Base-by-base conservation (phyloP, 306 rosid species). In the Begonia masoniana region DNA sequence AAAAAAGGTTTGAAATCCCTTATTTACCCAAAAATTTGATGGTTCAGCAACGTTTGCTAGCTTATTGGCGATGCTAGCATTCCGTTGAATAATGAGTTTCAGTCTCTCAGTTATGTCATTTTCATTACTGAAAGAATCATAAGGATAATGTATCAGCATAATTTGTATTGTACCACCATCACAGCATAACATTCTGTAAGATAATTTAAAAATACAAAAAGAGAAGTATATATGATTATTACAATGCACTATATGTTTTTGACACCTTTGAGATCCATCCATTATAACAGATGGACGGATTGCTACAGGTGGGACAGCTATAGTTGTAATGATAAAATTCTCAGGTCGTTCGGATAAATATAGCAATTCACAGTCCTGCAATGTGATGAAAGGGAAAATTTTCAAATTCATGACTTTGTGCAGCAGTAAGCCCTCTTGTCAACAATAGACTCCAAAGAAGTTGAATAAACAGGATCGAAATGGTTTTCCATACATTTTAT, bases 201-300 rank as follows among this genome's bases (percentile, higher is more conserved):
- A 31, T 7, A 43, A 17, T 16, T 11, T 59, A 58, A 61, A 41
- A 16, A 57, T 42, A 19, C 13, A 41, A 36, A 6, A 31, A 10
- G 10, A 9, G 41, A 47, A 17, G 41, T 12, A 13, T 10, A 19
- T 60, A 50, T 52, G 56, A 41, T 10, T n/a, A 39, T 61, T n/a
- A 45, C 49, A 24, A 43, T 15, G 41, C 60, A 64, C 60, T 51
- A 13, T 35, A 39, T 21, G 43, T 47, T 42, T 35, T 57, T 52
- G 45, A 64, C 58, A 89, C 97, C 95, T 89, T 56, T 52, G 91
- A 47, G 84, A 73, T 52, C 83, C 77, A 67, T 78, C 91, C 81
- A 74, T 72, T 10, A 91, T 68, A 57, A 83, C 97, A 57, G 97
- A 91, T 61, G 97, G 97, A 63, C 96, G 95, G 68, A 83, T 79